Evolutionary conservation across 257 asterid genomes (phyloP).

Genomic region (Fraxinus pennsylvanica): DNA sequence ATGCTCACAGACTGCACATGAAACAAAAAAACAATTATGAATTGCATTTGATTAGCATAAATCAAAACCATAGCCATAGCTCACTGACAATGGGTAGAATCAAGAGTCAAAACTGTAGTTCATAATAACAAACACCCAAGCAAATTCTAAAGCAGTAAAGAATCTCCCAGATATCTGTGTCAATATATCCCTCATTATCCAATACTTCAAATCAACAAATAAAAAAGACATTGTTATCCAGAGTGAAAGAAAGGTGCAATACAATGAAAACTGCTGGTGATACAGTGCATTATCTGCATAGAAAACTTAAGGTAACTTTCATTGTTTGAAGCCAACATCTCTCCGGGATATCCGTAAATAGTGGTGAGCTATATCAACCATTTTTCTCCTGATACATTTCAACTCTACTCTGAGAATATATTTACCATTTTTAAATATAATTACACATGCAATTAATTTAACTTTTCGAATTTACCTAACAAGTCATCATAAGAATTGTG

Average conservation of each 20-base stretch:
- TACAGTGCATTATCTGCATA: background rate
- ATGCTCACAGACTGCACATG: conserved; percentile 56
- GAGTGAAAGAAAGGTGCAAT: background rate
- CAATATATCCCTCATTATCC: background rate
- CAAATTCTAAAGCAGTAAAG: background rate
- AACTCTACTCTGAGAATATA: background rate
- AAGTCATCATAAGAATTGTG: no score
- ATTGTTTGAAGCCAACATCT: background rate
- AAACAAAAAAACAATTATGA: background rate
- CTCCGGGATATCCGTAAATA: no score
- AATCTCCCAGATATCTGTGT: background rate
- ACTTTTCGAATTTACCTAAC: background rate
- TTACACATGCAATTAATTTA: background rate
- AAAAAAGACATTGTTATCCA: background rate
- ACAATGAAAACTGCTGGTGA: background rate
- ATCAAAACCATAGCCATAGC: background rate
- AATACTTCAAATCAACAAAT: background rate
- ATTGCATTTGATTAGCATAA: background rate
- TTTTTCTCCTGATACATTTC: background rate
- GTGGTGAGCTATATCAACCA: background rate
- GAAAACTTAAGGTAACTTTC: background rate
- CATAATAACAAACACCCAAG: background rate
- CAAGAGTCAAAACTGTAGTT: background rate
- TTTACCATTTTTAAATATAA: background rate
- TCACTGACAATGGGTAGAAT: background rate